Evolutionary conservation across 2,329 filamentous ascomycete species (phyloP).

Genomic region (Macrophomina phaseolina): DNA sequence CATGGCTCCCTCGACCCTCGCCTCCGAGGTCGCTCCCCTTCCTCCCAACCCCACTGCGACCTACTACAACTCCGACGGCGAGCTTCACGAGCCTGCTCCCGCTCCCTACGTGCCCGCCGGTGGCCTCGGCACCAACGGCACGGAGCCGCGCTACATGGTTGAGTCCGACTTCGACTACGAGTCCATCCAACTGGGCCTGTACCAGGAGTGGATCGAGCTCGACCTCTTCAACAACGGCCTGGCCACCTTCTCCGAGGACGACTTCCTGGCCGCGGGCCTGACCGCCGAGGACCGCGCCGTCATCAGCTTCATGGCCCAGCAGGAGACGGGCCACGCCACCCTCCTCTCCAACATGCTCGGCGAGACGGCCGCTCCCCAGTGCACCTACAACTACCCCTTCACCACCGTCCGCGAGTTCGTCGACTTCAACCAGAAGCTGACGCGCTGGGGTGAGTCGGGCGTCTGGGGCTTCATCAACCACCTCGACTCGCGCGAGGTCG

Average conservation of each 20-base stretch:
- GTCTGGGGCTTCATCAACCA: slow-evolving; percentile 83
- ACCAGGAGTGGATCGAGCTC: slow-evolving; percentile 85
- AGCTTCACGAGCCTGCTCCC: slow-evolving; percentile 70
- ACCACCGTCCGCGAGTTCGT: slow-evolving; percentile 76
- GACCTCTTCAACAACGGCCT: slow-evolving; percentile 82
- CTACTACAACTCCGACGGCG: slow-evolving; percentile 73
- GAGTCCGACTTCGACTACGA: slow-evolving; percentile 85
- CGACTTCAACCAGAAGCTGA: slow-evolving; percentile 87
- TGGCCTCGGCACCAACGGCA: slow-evolving; percentile 79
- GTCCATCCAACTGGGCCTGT: slow-evolving; percentile 74
- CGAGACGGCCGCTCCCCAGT: slow-evolving; percentile 70
- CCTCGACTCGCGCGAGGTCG: slow-evolving; percentile 76
- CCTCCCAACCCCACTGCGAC: slow-evolving; percentile 67
- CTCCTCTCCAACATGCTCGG: slow-evolving; percentile 80
- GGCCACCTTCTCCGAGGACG: slow-evolving; percentile 68
- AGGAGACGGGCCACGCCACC: slow-evolving; percentile 79
- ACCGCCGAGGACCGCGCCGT: slow-evolving; percentile 71
- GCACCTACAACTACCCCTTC: slow-evolving; percentile 82
- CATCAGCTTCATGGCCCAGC: slow-evolving; percentile 77
- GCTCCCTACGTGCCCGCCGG: slow-evolving; percentile 73
- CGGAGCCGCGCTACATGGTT: slow-evolving; percentile 74
- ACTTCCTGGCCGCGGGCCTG: slow-evolving; percentile 73
- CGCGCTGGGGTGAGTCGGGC: slow-evolving; percentile 77
- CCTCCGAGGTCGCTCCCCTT: slow-evolving; percentile 62
- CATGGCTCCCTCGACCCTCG: slow-evolving; percentile 60